phyloP scores from a whole-genome alignment of 192 early-diverging fungal genomes.

The Coemansia sp. region DNA sequence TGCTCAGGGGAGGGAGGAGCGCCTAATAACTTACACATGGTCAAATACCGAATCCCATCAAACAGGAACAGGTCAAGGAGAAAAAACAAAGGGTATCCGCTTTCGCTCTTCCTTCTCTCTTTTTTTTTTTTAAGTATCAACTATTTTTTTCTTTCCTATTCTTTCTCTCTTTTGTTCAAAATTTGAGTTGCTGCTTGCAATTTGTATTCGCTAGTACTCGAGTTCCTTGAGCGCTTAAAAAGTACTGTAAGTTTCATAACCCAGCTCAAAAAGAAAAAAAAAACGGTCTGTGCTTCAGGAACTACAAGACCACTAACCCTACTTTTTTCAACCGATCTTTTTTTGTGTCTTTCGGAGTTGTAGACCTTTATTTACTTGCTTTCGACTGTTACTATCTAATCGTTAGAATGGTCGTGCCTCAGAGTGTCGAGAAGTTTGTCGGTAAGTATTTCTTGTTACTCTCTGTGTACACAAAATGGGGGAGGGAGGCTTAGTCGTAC shows the following conservation, averaged over 20 bases:
- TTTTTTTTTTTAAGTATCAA: background rate
- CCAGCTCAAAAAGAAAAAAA: background rate
- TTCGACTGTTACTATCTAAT: background rate
- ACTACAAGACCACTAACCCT: background rate
- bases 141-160: background rate
- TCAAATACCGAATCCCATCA: background rate
- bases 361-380: background rate
- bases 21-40: slow-evolving; percentile 2
- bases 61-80: background rate
- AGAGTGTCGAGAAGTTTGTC: slow-evolving; percentile 47
- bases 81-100: background rate
- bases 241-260: background rate
- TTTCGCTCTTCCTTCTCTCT: background rate
- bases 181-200: slow-evolving; percentile 7
- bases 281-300: background rate
- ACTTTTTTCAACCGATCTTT: background rate
- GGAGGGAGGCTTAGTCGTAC: background rate
- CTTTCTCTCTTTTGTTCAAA: background rate
- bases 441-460: slow-evolving; percentile 36
- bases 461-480: background rate
- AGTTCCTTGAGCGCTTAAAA: background rate
- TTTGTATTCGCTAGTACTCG: background rate
- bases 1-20: background rate
- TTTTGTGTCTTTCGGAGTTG: background rate
- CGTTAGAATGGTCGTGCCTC: slow-evolving; percentile 36